A percentile compares a stretch with the other conserved stretches of the same genome.
phyloP scores from a whole-genome alignment of 148 eudicot genomes.

The Diospyros lotus region DNA sequence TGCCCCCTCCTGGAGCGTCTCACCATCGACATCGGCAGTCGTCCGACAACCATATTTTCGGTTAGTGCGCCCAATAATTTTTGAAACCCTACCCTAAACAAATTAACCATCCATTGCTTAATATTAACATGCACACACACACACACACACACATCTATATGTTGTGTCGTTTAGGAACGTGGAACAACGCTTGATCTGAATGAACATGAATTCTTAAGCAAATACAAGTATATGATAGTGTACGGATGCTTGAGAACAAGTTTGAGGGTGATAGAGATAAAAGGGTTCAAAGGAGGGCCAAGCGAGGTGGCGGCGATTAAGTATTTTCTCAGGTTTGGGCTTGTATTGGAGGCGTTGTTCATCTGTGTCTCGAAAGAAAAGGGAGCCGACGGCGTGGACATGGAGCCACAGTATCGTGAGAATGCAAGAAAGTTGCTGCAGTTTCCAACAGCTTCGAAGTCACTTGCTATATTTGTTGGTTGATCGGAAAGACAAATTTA shows the following conservation, averaged over 20 bases:
- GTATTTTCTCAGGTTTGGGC: conserved; percentile 5
- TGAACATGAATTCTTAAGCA: conserved; percentile 14
- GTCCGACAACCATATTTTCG: conserved; percentile 9
- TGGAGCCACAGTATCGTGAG: neutral
- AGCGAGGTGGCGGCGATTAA: conserved; percentile 3
- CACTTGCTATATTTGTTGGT: neutral
- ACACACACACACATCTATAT: neutral
- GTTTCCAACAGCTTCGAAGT: neutral
- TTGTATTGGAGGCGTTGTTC: neutral
- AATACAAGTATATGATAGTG: neutral
- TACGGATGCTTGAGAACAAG: neutral
- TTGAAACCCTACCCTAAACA: too few species aligned
- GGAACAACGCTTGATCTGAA: neutral
- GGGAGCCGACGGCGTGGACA: neutral
- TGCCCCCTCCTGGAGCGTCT: conserved; percentile 21
- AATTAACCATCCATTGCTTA: neutral
- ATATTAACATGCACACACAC: neutral
- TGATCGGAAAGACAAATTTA: neutral
- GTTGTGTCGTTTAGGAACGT: neutral
- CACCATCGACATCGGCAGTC: conserved; percentile 9
- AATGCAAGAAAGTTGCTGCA: neutral
- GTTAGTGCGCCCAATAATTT: conserved; percentile 7
- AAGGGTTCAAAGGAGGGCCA: conserved; percentile 16
- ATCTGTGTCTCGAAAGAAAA: conserved; percentile 6
- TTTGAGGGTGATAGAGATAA: conserved; percentile 9